Base-by-base conservation (phyloP, 2,329 filamentous ascomycete species). In the Aspergillus candidus region DNA sequence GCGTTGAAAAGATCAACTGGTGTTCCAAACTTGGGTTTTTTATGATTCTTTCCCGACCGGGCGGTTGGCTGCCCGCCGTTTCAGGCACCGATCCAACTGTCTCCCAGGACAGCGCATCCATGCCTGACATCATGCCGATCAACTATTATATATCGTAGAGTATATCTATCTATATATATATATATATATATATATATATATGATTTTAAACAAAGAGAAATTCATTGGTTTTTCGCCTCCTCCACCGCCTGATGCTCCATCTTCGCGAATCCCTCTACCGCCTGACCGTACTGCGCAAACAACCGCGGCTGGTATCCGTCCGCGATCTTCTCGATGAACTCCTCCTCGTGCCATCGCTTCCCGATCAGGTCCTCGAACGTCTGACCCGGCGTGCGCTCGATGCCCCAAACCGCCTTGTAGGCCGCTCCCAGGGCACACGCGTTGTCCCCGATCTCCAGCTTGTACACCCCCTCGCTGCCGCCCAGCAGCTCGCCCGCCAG, bases 351-450 rank as follows among this genome's bases (percentile, higher is more conserved):
- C 93, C 93, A 98, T 50, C 93, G 75, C 60, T 73, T 73, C 6
- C 85, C 88, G 49, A 98, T 84, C 51, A 95, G 74, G 49, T 91
- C 84, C 62, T 97, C 93, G 69, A 97, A 97, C 4, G 78, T 87
- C 76, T 94, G 83, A 13, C 73, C 75, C 0, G 56, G 64, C 17
- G 67, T 66, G 38, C 86, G 73, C 72, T 93, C 88, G 43, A 88
- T 74, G 1, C 86, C 89, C 93, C 93, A 98, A 0, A 94, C 83
- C 11, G 93, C 91, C 71, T 97, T 97, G 70, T 97, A 96, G 18
- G 91, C 91, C 6, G 88, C 88, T 11, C 93, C 93, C 11, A 97
- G 71, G 10, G 91, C 93, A 69, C 93, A 98, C 3, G 93, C 91
- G 69, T 94, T 96, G 18, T 90, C 89, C 18, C 93, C 91, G 4